Evolutionary conservation across 2,329 filamentous ascomycete species (phyloP), one percentile per base, ranked within the genome.

Genomic region (Monosporascus ibericus): DNA sequence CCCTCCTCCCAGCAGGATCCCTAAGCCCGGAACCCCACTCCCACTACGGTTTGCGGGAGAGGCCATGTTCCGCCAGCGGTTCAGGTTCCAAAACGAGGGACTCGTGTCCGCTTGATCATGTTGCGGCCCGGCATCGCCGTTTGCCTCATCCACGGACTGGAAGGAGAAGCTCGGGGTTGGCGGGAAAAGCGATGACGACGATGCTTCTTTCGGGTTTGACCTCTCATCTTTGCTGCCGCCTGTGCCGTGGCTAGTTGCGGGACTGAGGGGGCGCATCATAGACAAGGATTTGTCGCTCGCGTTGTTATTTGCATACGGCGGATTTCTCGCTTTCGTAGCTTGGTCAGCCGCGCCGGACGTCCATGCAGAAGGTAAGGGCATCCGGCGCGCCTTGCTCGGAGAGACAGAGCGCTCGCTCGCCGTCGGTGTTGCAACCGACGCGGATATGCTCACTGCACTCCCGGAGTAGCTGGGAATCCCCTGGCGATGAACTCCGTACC

Each of bases 401-500:
- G 81, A 84, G 3, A 78, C 61, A 3, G 81, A 84, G 11, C 81
- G 74, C 55, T 81, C 78, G 52, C 72, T 79, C n/a, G 72, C 68
- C 5, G 69, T 64, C 0, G 75, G 67, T 1, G 72, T 72, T 27
- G 66, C 65, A 6, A 65, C 51, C 2, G 61, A 51, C 24, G 72
- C 65, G 25, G 71, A 70, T 48, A 66, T 18, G 24, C 42, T 46
- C 9, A 46, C 42, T 8, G 42, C 11, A n/a, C 42, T 46, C 22
- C 42, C 68, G 1, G 70, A 67, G 17, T 73, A 68, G 11, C 68
- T 60, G 37, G 64, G 59, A 40, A 60, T 57, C 7, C 63, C 63
- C 51, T 68, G 70, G 18, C 71, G 69, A 46, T 81, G 78, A 14
- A 84, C 74, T 20, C 77, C 78, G 51, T 95, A 90, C 3, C 92